Evolutionary conservation across 768 basidiomycete species (phyloP), one percentile per base, ranked within the genome.

Genomic region (Dictyophora rubrovolvata): DNA sequence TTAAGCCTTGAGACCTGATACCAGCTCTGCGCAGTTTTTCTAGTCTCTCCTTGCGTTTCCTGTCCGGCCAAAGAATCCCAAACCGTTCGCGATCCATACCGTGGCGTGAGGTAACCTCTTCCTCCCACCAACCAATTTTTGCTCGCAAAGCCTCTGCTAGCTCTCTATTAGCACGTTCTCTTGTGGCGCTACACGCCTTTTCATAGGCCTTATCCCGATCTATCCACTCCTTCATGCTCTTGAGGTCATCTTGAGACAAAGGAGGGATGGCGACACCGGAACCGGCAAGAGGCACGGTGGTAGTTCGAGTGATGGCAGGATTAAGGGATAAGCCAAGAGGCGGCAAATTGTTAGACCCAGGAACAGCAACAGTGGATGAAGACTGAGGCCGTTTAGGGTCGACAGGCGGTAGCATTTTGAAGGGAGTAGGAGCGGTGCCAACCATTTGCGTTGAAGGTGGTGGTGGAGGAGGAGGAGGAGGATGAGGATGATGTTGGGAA

Each of bases 71-170:
- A 20, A 79, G 64, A 35, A 82, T 76, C 60, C 82, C 79, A 66
- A 89, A 82, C 51, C 67, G 69, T 65, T 79, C 74, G 66, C 61
- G 18, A 64, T 62, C 59, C 65, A 63, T 42, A 73, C 70, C 61
- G 74, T 60, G 69, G 73, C 68, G 12, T 34, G 69, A 74, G 64
- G 63, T 73, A 76, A 66, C 70, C 53, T 65, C 82, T 66, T 79
- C 80, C 71, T 86, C 85, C 77, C 82, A 86, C 85, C 85, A 87
- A 63, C 74, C 75, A 7, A 73, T 66, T 56, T 72, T 68, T 49
- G 46, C 22, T 11, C 33, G 22, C 3, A 59, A 16, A 36, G 36
- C 1, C 65, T 66, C 36, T 74, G 23, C 71, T 46, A 77, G 60
- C 70, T 86, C 86, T 34, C 76, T 76, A 18, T 65, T 64, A 75